Base-by-base conservation (phyloP, 805 yeast genomes). In the Barnettozyma botsteinii region DNA sequence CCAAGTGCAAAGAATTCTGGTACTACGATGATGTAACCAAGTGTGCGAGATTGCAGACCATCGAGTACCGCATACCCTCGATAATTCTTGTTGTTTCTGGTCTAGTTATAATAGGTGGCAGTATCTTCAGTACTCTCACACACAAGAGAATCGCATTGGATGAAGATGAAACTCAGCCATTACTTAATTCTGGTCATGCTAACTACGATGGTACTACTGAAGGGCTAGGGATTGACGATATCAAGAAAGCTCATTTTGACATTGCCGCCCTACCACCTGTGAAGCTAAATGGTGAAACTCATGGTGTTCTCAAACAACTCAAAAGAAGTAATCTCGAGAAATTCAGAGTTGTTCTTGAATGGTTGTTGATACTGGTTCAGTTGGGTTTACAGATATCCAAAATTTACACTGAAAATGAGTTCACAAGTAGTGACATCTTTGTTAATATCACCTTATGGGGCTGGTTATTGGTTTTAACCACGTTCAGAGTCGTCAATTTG, bases 241-340 rank as follows among this genome's bases (percentile, higher is more conserved):
- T 55, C 11, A 56, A 56, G 35, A 43, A 38, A 30, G 36, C 54
- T 33, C 93, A 83, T 57, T 84, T 83, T 49, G 84, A 84, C 48
- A 68, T 83, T 24, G 66, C 73, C 15, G 69, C 72, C 17, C 56
- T 83, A 27, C 64, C 71, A 12, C 73, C 78, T 14, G 61, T 72
- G 3, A 72, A 73, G 43, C 68, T 70, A 9, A 80, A 79, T 57
- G 88, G 87, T 6, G 69, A 72, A 10, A 75, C 80, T 8, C 79
- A 77, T 45, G 86, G 87, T 4, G 56, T 60, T 7, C 54, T 66
- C n/a, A 61, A 66, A 43, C 54, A 69, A 17, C 67, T 79, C 3
- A 66, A 60, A 39, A 75, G 85, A 56, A 64, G 67, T 21, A 51
- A 61, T 8, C 46, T 46, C n/a, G 91, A 83, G 48, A 70, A 78